These are phyloP conservation scores for Nadsonia commutata DNA, from an alignment of 1,139 yeast species.

Conservation along the genomic window DNA sequence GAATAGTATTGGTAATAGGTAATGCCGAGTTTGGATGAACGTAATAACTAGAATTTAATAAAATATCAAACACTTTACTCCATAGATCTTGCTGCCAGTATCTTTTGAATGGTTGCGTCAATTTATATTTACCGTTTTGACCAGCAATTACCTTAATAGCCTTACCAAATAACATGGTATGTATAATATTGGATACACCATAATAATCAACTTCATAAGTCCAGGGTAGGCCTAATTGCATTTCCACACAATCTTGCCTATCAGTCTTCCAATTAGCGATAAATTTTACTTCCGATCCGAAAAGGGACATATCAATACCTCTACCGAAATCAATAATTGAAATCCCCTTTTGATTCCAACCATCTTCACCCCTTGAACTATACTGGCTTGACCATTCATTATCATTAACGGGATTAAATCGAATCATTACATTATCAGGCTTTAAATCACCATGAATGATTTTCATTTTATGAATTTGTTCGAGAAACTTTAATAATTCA, in stretches of 20 bases:
- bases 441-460: conserved; percentile 78
- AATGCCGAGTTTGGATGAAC: conserved; percentile 14
- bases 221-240: conserved; percentile 54
- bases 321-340: conserved; percentile 74
- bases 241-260: conserved; percentile 64
- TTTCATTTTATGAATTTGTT: conserved; percentile 45
- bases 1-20: conserved; percentile 31
- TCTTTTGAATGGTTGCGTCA: conserved; percentile 41
- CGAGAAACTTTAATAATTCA: conserved; percentile 47
- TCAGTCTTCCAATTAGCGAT: conserved; percentile 49
- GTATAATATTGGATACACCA: conserved; percentile 67
- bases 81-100: conserved; percentile 71
- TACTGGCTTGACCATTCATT: conserved; percentile 14
- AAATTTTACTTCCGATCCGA: conserved; percentile 37
- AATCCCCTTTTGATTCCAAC: conserved; percentile 45
- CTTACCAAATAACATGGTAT: conserved; percentile 46
- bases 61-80: conserved; percentile 47
- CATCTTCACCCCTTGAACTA: conserved; percentile 24
- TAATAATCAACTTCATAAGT: conserved; percentile 72
- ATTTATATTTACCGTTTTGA: conserved; percentile 15
- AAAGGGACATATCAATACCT: conserved; percentile 54
- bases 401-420: conserved; percentile 27
- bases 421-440: conserved; percentile 76
- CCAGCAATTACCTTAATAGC: conserved; percentile 34
- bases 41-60: conserved; percentile 41